These are phyloP conservation scores for Tylopilus felleus DNA, from an alignment of 768 basidiomycete genomes.

Conservation along the genomic window DNA sequence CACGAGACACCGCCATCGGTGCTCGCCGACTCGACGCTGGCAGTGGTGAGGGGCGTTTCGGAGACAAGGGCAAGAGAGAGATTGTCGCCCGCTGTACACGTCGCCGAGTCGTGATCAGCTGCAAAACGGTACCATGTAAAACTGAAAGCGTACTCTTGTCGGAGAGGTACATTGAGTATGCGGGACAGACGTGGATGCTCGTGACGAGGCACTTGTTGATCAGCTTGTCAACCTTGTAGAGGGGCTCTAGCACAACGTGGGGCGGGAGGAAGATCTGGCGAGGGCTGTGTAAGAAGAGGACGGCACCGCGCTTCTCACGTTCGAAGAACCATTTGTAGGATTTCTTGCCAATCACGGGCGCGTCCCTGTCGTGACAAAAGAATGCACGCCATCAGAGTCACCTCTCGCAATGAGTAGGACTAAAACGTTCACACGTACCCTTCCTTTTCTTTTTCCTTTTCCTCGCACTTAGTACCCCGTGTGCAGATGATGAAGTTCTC, in stretches of 20 bases:
- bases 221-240: slow-evolving; percentile 26
- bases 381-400: background rate
- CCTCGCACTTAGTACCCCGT: slow-evolving; percentile 10
- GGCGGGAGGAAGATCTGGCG: slow-evolving; percentile 18
- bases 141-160: slow-evolving; percentile 14
- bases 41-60: background rate
- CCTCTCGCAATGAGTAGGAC: background rate
- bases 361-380: background rate
- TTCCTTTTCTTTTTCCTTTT: slow-evolving; percentile 10
- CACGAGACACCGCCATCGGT: slow-evolving; percentile 9
- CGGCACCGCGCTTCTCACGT: slow-evolving; percentile 25
- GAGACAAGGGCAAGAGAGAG: slow-evolving; percentile 22
- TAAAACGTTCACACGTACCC: slow-evolving; percentile 12
- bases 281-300: slow-evolving; percentile 33
- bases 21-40: background rate
- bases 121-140: background rate
- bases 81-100: slow-evolving; percentile 18
- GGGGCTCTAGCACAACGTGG: slow-evolving; percentile 20
- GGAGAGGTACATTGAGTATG: slow-evolving; percentile 33
- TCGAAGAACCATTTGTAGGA: slow-evolving; percentile 34
- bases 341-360: slow-evolving; percentile 21
- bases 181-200: slow-evolving; percentile 27
- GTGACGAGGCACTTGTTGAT: slow-evolving; percentile 33
- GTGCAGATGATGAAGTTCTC: slow-evolving; percentile 24
- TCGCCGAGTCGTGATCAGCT: background rate